Conservation (phyloP, 768 basidiomycete species). For the Rhizopogon rudus region DNA sequence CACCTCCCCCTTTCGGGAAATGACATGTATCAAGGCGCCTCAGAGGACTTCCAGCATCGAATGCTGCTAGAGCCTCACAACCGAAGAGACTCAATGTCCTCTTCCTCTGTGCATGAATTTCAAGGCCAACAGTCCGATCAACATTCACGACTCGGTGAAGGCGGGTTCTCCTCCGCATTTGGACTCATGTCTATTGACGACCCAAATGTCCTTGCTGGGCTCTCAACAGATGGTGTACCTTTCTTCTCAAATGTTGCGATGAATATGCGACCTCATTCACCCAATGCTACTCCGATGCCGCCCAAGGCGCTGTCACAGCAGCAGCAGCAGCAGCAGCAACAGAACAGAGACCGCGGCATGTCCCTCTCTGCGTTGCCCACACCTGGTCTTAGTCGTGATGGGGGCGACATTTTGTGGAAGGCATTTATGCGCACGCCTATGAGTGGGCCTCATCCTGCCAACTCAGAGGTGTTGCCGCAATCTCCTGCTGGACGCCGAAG, state of each 20-base stretch:
- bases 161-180: conserved; percentile 57
- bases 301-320: conserved; percentile 17
- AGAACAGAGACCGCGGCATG: conserved; percentile 16
- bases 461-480: conserved; percentile 18
- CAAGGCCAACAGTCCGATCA: conserved; percentile 8
- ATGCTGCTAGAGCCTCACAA: conserved; percentile 9
- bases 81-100: conserved; percentile 13
- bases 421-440: conserved; percentile 69
- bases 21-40: conserved; percentile 22
- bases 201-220: conserved; percentile 58
- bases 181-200: conserved; percentile 77
- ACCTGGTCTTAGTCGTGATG: conserved; percentile 28
- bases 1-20: conserved; percentile 40
- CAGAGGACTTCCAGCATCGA: conserved; percentile 24
- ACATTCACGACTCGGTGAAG: conserved; percentile 23
- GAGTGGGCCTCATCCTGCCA: conserved; percentile 24
- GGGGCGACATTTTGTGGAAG: conserved; percentile 63
- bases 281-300: conserved; percentile 47
- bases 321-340: conserved; percentile 9
- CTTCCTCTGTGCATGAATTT: conserved; percentile 5
- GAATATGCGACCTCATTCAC: conserved; percentile 29
- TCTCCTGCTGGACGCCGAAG: conserved; percentile 33
- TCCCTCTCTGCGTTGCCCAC: conserved; percentile 26
- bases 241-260: conserved; percentile 46
- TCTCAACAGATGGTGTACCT: conserved; percentile 52